A percentile compares a stretch with the other conserved stretches of the same genome.
Evolutionary conservation across 805 yeast species (phyloP).

Genomic region (Barnettozyma vustinii): DNA sequence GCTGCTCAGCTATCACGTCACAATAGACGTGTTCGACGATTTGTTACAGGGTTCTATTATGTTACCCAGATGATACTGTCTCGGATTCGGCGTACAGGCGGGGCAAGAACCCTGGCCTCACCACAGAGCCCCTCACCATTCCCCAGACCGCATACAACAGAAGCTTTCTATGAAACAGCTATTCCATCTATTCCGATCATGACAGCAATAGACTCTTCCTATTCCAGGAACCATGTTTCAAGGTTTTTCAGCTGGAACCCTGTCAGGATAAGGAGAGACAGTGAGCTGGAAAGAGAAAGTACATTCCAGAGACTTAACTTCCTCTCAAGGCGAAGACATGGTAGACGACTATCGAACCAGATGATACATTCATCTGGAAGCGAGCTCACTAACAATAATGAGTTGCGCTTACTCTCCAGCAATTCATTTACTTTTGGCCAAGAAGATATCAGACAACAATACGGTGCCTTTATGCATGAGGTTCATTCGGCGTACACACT

Average conservation of each 20-base stretch:
- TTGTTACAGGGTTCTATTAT: not conserved
- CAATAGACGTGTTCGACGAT: not conserved
- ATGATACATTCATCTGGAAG: not conserved
- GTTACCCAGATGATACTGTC: slow-evolving; percentile 1
- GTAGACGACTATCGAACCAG: not conserved
- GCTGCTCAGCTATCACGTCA: not conserved
- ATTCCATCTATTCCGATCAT: not conserved
- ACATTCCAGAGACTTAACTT: not conserved
- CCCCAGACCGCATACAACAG: not conserved
- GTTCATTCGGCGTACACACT: not conserved
- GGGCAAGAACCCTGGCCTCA: not conserved
- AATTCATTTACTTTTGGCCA: not conserved
- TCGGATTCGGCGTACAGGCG: not conserved
- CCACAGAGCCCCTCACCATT: not conserved
- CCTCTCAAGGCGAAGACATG: not conserved
- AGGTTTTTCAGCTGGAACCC: slow-evolving; percentile 5
- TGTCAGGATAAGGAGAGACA: slow-evolving; percentile 10
- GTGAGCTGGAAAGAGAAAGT: not conserved
- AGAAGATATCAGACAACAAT: slow-evolving; percentile 1
- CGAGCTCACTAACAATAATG: not conserved
- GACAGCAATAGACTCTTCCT: not conserved
- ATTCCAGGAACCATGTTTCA: not conserved
- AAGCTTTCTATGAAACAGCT: slow-evolving; percentile 7
- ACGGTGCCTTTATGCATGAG: not conserved
- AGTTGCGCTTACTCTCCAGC: not conserved